Conservation (phyloP, 495 filamentous ascomycete genomes). For the Lasiosphaeria ovina region DNA sequence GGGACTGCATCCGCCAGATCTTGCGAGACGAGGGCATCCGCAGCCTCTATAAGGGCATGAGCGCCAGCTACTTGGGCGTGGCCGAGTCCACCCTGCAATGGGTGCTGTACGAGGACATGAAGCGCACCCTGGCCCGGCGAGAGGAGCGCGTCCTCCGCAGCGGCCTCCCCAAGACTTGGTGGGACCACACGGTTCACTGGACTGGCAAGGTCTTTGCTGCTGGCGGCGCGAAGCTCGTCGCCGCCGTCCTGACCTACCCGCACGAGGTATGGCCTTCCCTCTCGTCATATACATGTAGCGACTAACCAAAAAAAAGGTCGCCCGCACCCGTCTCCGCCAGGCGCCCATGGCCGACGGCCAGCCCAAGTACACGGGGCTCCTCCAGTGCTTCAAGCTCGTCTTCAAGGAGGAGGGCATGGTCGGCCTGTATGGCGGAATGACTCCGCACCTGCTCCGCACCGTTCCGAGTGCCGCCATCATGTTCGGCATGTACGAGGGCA, state of each 20-base stretch:
- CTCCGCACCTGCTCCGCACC: conserved; percentile 80
- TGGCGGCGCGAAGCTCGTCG: conserved; percentile 76
- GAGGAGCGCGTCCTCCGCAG: conserved; percentile 53
- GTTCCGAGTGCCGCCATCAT: conserved; percentile 89
- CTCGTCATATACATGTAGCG: not conserved
- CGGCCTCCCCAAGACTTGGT: conserved; percentile 54
- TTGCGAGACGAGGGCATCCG: conserved; percentile 71
- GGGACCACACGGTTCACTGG: conserved; percentile 65
- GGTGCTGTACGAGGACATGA: conserved; percentile 84
- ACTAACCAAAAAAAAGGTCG: conserved; percentile 50
- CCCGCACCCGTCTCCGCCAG: conserved; percentile 76
- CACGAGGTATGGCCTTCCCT: conserved; percentile 64
- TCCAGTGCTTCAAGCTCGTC: conserved; percentile 78
- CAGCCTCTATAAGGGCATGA: conserved; percentile 81
- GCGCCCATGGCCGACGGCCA: conserved; percentile 69
- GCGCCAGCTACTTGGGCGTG: conserved; percentile 82
- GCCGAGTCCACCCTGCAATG: conserved; percentile 84
- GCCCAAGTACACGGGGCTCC: conserved; percentile 76
- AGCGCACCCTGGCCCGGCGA: conserved; percentile 58
- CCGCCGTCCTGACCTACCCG: conserved; percentile 78
- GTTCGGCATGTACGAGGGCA: conserved; percentile 87
- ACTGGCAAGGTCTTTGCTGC: conserved; percentile 73
- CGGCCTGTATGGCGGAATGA: conserved; percentile 80
- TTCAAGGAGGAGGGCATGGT: conserved; percentile 82
- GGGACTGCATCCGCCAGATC: conserved; percentile 77